Percentiles rank a stretch among this genome's conserved stretches.
phyloP scores from a whole-genome alignment of 345 rosid genomes.

The Eucalyptus pauciflora region DNA sequence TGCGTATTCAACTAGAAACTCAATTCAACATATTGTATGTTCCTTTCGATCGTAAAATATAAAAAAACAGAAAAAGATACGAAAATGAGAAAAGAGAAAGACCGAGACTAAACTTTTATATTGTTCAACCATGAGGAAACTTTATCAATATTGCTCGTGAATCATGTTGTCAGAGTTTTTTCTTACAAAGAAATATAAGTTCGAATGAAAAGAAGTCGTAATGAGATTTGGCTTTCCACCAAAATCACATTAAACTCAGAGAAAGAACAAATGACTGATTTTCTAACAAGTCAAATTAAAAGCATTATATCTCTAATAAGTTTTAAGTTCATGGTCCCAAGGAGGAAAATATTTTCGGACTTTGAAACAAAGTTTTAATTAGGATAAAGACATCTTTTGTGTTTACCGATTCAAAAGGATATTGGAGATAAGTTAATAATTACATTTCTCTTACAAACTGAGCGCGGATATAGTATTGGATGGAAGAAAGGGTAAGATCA shows the following conservation, averaged over 20 bases:
- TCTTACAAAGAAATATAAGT: neutral
- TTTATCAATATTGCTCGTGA: neutral
- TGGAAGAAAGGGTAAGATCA: neutral
- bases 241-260: neutral
- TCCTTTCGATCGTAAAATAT: neutral
- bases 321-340: neutral
- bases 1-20: neutral
- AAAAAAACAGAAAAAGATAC: neutral
- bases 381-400: neutral
- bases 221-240: neutral
- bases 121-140: neutral
- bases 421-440: neutral
- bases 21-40: neutral
- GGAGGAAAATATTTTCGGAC: neutral
- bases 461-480: neutral
- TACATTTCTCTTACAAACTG: neutral
- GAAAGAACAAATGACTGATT: neutral
- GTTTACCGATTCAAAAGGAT: neutral
- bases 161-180: neutral
- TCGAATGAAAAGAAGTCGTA: neutral
- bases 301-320: neutral
- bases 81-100: neutral
- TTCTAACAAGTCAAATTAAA: neutral
- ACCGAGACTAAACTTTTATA: neutral
- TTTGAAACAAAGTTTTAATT: neutral